Percentiles rank a stretch among this genome's conserved stretches.
These are phyloP conservation scores for Tulasnella sp. DNA, from an alignment of 768 basidiomycete species.

Conservation along the genomic window DNA sequence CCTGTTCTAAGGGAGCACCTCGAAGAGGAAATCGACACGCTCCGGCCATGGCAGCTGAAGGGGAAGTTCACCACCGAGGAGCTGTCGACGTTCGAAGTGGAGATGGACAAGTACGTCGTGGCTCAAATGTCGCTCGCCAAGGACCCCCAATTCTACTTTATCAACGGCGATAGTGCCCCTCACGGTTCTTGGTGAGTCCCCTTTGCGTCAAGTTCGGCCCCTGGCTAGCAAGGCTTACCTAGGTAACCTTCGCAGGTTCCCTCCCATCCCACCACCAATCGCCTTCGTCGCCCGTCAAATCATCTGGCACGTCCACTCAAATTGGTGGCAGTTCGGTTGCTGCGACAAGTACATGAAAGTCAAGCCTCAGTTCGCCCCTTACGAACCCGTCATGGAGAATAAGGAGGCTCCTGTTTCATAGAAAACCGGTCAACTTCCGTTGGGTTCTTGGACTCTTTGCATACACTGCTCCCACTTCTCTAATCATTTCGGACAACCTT, in stretches of 20 bases:
- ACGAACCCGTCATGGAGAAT: conserved; percentile 15
- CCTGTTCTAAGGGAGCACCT: conserved; percentile 5
- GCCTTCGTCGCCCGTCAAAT: not conserved
- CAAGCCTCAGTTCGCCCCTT: conserved; percentile 14
- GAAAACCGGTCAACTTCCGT: not conserved
- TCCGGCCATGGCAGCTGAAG: not conserved
- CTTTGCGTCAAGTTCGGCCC: no score
- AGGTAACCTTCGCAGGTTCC: not conserved
- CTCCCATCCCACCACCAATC: conserved; percentile 12
- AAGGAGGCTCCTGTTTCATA: not conserved
- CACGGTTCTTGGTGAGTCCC: conserved; percentile 17
- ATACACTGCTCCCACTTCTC: not conserved
- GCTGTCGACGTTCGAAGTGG: not conserved
- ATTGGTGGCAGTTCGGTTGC: conserved; percentile 9
- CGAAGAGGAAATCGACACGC: conserved; percentile 16
- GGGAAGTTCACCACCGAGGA: conserved; percentile 4
- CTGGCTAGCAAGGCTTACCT: not conserved
- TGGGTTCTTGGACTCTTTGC: not conserved
- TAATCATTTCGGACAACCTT: not conserved
- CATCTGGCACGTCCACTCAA: conserved; percentile 8
- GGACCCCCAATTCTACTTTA: not conserved
- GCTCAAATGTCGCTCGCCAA: not conserved
- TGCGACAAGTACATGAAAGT: conserved; percentile 8
- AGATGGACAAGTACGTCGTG: conserved; percentile 12
- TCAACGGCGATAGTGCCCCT: conserved; percentile 11